phyloP scores from a whole-genome alignment of 2,329 filamentous ascomycete species.

The Beauveria australis region DNA sequence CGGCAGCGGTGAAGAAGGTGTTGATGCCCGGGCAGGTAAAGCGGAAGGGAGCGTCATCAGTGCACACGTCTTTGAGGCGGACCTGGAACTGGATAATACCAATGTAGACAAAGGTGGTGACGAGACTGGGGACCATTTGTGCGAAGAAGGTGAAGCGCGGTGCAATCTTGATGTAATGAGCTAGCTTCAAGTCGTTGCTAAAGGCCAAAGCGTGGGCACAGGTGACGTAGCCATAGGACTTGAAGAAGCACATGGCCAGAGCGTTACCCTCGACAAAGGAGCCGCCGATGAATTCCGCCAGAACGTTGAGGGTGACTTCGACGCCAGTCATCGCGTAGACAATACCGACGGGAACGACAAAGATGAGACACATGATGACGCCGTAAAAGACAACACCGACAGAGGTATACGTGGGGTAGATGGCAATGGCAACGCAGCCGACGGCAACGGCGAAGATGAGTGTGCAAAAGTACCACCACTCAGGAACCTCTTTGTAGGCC shows the following conservation, averaged over 20 bases:
- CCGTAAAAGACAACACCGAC: slow-evolving; percentile 33
- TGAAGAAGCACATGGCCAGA: slow-evolving; percentile 26
- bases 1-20: slow-evolving; percentile 29
- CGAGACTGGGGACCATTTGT: slow-evolving; percentile 36
- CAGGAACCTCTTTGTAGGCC: slow-evolving; percentile 26
- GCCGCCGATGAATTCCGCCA: slow-evolving; percentile 35
- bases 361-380: slow-evolving; percentile 30
- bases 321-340: slow-evolving; percentile 37
- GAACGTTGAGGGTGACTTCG: slow-evolving; percentile 30
- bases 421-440: slow-evolving; percentile 28
- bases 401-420: slow-evolving; percentile 33
- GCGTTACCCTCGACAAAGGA: slow-evolving; percentile 28
- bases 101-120: slow-evolving; percentile 38
- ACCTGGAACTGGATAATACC: slow-evolving; percentile 33
- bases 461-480: slow-evolving; percentile 33
- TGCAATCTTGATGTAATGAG: slow-evolving; percentile 42
- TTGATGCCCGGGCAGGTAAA: slow-evolving; percentile 30
- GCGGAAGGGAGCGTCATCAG: slow-evolving; percentile 24
- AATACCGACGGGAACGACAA: slow-evolving; percentile 35
- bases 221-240: slow-evolving; percentile 28
- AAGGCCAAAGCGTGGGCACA: slow-evolving; percentile 21
- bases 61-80: slow-evolving; percentile 29
- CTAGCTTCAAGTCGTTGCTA: slow-evolving; percentile 40
- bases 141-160: slow-evolving; percentile 38
- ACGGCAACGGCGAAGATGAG: slow-evolving; percentile 27